Evolutionary conservation across 306 rosid species (phyloP).

Genomic region (Senna siamea): DNA sequence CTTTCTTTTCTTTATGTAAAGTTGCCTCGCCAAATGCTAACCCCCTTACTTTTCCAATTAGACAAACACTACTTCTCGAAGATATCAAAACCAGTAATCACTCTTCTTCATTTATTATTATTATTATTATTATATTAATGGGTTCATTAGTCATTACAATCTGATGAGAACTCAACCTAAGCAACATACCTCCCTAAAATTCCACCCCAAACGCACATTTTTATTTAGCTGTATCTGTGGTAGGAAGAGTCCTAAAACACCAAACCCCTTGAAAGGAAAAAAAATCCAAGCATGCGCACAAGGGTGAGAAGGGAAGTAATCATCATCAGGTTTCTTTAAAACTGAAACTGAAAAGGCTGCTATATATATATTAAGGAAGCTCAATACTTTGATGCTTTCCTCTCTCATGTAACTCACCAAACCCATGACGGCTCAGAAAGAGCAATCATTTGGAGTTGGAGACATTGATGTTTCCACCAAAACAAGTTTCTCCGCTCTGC

Average conservation of each 20-base stretch:
- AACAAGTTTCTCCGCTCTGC: slow-evolving; percentile 20
- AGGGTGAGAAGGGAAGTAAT: slow-evolving; percentile 38
- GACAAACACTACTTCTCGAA: neutral
- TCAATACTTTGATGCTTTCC: slow-evolving; percentile 39
- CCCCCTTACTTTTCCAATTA: slow-evolving; percentile 23
- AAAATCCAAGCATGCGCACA: slow-evolving; percentile 51
- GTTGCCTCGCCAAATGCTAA: slow-evolving; percentile 22
- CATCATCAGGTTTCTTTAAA: slow-evolving; percentile 40
- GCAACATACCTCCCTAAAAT: too few species aligned
- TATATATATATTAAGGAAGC: slow-evolving; percentile 42
- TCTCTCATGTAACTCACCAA: slow-evolving; percentile 38
- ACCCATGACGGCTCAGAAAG: slow-evolving; percentile 42
- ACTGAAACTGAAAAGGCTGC: slow-evolving; percentile 41
- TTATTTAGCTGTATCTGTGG: neutral
- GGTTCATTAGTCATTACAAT: slow-evolving; percentile 5
- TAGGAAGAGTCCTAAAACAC: neutral
- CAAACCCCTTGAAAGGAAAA: neutral
- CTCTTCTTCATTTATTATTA: too few species aligned
- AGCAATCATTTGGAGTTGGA: slow-evolving; percentile 44
- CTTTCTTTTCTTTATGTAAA: slow-evolving; percentile 45
- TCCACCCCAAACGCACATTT: slow-evolving; percentile 4
- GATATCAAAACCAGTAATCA: neutral
- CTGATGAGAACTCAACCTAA: neutral
- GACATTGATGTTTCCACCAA: slow-evolving; percentile 36
- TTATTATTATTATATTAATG: neutral